A percentile compares a stretch with the other conserved stretches of the same genome.
phyloP scores from a whole-genome alignment of 805 yeast genomes.

The Komagataella pastoris region DNA sequence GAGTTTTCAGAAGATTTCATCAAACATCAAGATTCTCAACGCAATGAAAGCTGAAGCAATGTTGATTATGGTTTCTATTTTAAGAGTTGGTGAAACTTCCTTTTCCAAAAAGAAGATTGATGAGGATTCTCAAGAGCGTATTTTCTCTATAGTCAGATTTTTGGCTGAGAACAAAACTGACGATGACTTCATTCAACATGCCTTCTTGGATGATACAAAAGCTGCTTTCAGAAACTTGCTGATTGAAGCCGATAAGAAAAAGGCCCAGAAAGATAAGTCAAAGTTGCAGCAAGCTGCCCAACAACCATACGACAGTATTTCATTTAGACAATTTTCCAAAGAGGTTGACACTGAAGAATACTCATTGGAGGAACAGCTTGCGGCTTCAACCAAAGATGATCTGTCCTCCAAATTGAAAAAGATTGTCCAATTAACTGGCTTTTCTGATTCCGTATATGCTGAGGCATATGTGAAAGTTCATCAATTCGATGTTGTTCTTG shows the following conservation, averaged over 20 bases:
- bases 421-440: constrained; percentile 92
- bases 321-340: constrained; percentile 65
- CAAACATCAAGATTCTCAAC: constrained; percentile 43
- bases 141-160: constrained; percentile 73
- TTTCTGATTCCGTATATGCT: constrained; percentile 94
- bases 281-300: constrained; percentile 51
- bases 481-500: constrained; percentile 91
- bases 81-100: constrained; percentile 74
- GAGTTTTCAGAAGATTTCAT: constrained; percentile 48
- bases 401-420: constrained; percentile 72
- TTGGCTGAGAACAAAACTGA: constrained; percentile 52
- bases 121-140: constrained; percentile 94
- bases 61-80: constrained; percentile 80
- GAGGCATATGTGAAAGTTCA: constrained; percentile 95
- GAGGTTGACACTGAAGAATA: constrained; percentile 46
- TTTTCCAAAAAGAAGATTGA: constrained; percentile 67
- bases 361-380: constrained; percentile 28
- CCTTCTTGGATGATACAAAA: constrained; percentile 81
- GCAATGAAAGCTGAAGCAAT: constrained; percentile 92
- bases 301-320: constrained; percentile 66
- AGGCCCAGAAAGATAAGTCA: constrained; percentile 40
- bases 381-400: constrained; percentile 37
- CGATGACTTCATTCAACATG: constrained; percentile 35
- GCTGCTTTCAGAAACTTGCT: constrained; percentile 71
- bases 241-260: constrained; percentile 42